Percentiles rank a stretch among this genome's conserved stretches.
phyloP scores from a whole-genome alignment of 768 basidiomycete species.

The Floccularia luteovirens region DNA sequence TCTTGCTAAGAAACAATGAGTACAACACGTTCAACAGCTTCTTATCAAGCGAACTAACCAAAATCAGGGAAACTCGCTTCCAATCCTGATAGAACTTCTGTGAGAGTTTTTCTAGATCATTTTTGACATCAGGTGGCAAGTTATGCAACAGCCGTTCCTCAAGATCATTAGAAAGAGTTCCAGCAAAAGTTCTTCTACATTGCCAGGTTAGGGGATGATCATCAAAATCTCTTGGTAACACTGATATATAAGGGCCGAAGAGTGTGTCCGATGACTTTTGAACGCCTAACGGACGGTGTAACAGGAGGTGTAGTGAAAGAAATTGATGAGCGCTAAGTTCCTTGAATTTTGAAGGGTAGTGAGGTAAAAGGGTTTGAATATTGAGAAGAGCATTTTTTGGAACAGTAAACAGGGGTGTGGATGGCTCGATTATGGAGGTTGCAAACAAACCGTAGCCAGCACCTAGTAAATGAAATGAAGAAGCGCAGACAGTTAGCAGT shows the following conservation, averaged over 20 bases:
- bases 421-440: slow-evolving; percentile 30
- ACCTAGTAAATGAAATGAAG: slow-evolving; percentile 24
- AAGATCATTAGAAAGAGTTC: slow-evolving; percentile 4
- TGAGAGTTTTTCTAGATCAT: slow-evolving; percentile 32
- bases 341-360: slow-evolving; percentile 38
- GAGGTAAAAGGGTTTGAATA: slow-evolving; percentile 50
- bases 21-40: slow-evolving; percentile 9
- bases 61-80: slow-evolving; percentile 35
- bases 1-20: neutral
- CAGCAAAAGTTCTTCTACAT: slow-evolving; percentile 18
- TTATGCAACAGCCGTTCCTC: slow-evolving; percentile 25
- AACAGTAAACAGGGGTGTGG: slow-evolving; percentile 55
- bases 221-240: slow-evolving; percentile 66
- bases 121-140: slow-evolving; percentile 41
- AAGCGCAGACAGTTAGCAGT: slow-evolving; percentile 2
- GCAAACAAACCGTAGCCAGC: slow-evolving; percentile 71
- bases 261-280: slow-evolving; percentile 40
- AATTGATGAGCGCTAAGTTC: slow-evolving; percentile 61
- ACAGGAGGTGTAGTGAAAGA: slow-evolving; percentile 72
- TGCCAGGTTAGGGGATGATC: slow-evolving; percentile 82
- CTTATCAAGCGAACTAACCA: slow-evolving; percentile 34
- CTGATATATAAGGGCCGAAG: slow-evolving; percentile 74
- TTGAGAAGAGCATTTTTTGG: slow-evolving; percentile 73
- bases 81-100: slow-evolving; percentile 54
- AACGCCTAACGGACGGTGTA: slow-evolving; percentile 46